phyloP scores from a whole-genome alignment of 2,329 filamentous ascomycete genomes.

The Colletotrichum sp. region DNA sequence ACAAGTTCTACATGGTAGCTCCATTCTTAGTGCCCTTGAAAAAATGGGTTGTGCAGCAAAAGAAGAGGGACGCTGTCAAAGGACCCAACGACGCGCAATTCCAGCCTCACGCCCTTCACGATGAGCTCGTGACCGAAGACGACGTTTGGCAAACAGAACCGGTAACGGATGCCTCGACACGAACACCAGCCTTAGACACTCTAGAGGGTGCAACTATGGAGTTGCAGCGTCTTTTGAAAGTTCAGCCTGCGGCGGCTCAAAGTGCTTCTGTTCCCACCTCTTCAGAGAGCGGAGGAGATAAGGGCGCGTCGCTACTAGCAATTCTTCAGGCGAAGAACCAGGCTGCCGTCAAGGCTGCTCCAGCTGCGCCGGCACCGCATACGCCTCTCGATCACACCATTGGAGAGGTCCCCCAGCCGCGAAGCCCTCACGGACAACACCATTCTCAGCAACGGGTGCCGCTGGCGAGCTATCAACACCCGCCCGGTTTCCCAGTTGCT shows the following conservation, averaged over 20 bases:
- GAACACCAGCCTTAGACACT: slow-evolving; percentile 47
- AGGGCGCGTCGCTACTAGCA: slow-evolving; percentile 58
- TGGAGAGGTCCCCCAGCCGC: slow-evolving; percentile 55
- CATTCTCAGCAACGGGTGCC: slow-evolving; percentile 12
- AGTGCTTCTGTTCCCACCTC: slow-evolving; percentile 42
- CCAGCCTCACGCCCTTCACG: slow-evolving; percentile 48
- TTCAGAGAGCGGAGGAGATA: slow-evolving; percentile 38
- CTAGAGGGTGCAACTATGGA: slow-evolving; percentile 57
- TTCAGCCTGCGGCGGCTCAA: slow-evolving; percentile 58
- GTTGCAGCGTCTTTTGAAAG: slow-evolving; percentile 59
- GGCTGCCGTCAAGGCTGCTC: slow-evolving; percentile 17
- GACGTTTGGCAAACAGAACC: slow-evolving; percentile 53
- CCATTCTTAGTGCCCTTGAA: slow-evolving; percentile 87
- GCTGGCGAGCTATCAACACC: slow-evolving; percentile 27
- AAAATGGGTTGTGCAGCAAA: slow-evolving; percentile 89
- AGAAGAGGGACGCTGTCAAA: slow-evolving; percentile 68
- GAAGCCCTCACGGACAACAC: slow-evolving; percentile 61
- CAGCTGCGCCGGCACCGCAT: slow-evolving; percentile 40
- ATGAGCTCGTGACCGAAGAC: slow-evolving; percentile 68
- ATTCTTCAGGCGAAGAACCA: slow-evolving; percentile 49
- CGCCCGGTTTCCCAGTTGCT: slow-evolving; percentile 33
- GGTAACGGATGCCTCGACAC: slow-evolving; percentile 30
- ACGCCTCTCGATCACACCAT: slow-evolving; percentile 62
- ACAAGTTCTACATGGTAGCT: slow-evolving; percentile 98
- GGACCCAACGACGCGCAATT: slow-evolving; percentile 44